phyloP scores from a whole-genome alignment of 2,329 filamentous ascomycete genomes.

The Knoxdaviesia capensis region DNA sequence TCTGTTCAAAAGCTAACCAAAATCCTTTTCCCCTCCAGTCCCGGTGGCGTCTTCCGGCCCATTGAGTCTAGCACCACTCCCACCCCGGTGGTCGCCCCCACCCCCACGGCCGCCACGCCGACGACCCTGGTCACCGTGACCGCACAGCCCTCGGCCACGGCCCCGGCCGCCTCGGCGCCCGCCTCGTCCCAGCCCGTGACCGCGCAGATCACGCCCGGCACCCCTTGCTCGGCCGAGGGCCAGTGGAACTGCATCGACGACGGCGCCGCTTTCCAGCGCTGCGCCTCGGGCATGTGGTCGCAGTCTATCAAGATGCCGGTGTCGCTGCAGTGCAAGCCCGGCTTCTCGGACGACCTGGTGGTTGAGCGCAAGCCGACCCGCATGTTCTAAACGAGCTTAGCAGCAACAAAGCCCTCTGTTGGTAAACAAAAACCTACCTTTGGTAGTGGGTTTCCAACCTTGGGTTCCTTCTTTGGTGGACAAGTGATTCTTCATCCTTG shows the following conservation, averaged over 20 bases:
- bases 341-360: constrained; percentile 9
- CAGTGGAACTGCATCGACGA: constrained; percentile 35
- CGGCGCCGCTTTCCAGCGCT: constrained; percentile 38
- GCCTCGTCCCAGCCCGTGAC: constrained; percentile 8
- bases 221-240: constrained; percentile 31
- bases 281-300: constrained; percentile 37
- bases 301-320: constrained; percentile 24
- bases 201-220: constrained; percentile 8
- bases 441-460: neutral
- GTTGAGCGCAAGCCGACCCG: constrained; percentile 2
- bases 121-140: constrained; percentile 10
- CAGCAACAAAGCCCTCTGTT: neutral
- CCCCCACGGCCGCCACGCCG: constrained; percentile 6
- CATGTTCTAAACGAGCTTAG: neutral
- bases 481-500: constrained; percentile 1
- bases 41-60: constrained; percentile 22
- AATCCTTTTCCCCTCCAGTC: constrained; percentile 11
- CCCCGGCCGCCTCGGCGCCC: constrained; percentile 4
- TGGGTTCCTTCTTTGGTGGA: neutral
- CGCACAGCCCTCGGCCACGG: constrained; percentile 4
- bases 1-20: neutral
- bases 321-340: constrained; percentile 28
- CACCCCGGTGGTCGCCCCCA: constrained; percentile 3
- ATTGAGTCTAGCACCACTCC: constrained; percentile 2
- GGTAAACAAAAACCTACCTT: neutral